Percentiles rank a stretch among this genome's conserved stretches.
Conservation (phyloP, 176 grass and related monocot species). For the Paspalum notatum region DNA sequence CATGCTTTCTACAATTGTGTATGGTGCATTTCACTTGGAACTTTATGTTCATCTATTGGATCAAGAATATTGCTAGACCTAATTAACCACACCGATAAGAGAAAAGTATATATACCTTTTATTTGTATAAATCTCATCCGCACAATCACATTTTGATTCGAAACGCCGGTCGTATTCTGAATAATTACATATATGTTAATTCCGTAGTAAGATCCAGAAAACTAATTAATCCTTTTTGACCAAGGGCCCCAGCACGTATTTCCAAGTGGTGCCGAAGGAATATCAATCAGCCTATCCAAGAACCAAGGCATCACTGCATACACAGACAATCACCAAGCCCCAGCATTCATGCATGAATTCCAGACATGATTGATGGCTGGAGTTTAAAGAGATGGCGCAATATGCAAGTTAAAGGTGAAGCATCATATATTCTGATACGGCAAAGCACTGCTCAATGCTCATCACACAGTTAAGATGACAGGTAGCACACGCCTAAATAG, state of each 20-base stretch:
- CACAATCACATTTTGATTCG: not conserved
- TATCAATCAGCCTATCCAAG: conserved; percentile 20
- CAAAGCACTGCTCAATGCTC: conserved; percentile 15
- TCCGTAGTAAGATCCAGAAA: not conserved
- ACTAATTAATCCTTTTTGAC: conserved; percentile 13
- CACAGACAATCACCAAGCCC: not conserved
- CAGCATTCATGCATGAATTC: conserved; percentile 1
- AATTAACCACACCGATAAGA: not conserved
- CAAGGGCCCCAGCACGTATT: not conserved
- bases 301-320: not conserved
- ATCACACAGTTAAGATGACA: not conserved
- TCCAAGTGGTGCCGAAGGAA: not conserved
- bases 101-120: not conserved
- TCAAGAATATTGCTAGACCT: not conserved
- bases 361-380: conserved; percentile 35
- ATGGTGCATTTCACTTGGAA: not conserved
- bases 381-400: conserved; percentile 27
- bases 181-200: not conserved
- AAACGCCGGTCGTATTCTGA: not conserved
- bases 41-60: not conserved
- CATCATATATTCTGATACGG: conserved; percentile 20
- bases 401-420: not conserved
- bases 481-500: not conserved
- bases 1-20: not conserved
- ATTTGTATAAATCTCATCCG: not conserved